Evolutionary conservation across 768 basidiomycete genomes (phyloP), one percentile per base, ranked within the genome.

Genomic region (Mycena vulgaris): DNA sequence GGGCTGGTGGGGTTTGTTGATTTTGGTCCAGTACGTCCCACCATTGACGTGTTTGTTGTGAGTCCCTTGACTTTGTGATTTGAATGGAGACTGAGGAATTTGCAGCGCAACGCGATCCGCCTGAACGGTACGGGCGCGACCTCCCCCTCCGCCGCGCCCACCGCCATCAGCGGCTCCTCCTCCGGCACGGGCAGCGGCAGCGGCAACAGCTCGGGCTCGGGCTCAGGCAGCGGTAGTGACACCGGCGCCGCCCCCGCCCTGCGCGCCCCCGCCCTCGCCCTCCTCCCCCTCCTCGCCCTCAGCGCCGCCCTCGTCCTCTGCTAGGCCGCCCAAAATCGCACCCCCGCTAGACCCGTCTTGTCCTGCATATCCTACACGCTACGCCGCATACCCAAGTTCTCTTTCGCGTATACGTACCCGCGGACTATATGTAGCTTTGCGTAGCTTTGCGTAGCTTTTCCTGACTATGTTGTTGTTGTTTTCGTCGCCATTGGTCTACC

Each of bases 31-130:
- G n/a, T n/a, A n/a, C n/a, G n/a, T n/a, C n/a, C n/a, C n/a, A n/a
- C 85, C 19, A 69, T 84, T 6, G 81, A 80, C 47, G 85, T 81
- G 45, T 89, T 90, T 73, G 77, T 79, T 76, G 88, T 87, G 71
- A 52, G 83, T 77, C n/a, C 52, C 58, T 61, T 37, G 48, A 30
- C 19, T 37, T 35, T 66, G 21, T 56, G 52, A 27, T 23, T 55
- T 62, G 23, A 35, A 52, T 58, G 30, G 8, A 47, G 57, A 7
- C 17, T 39, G 10, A 3, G 39, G 7, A 52, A 42, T 52, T 52
- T 70, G 42, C 61, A 90, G 89, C 84, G 89, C 57, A 90, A 90
- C 70, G 89, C 89, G 19, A 74, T 83, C 47, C 85, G 89, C 21
- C 78, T 91, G 69, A 89, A 90, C 69, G 89, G 89, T 30, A 89